phyloP scores from a whole-genome alignment of 192 early-diverging fungal species.

The Lobosporangium transversale region DNA sequence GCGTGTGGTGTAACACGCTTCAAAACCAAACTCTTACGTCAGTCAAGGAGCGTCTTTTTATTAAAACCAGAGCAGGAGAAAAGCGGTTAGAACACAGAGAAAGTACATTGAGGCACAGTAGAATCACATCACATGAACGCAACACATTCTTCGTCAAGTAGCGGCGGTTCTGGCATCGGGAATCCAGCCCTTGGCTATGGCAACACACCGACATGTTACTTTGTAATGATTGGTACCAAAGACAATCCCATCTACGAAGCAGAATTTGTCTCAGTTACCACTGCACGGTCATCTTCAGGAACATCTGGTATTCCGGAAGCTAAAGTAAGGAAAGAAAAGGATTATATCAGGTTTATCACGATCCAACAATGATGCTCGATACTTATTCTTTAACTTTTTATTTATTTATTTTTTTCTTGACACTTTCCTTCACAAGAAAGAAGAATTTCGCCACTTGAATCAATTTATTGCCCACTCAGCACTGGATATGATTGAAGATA shows the following conservation, averaged over 20 bases:
- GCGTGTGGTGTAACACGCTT: too few species aligned
- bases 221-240: conserved; percentile 92
- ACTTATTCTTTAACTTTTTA: too few species aligned
- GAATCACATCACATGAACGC: conserved; percentile 46
- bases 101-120: too few species aligned
- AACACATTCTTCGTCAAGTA: conserved; percentile 48
- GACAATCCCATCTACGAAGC: conserved; percentile 98
- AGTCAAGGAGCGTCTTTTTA: too few species aligned
- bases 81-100: too few species aligned
- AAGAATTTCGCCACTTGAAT: conserved; percentile 89
- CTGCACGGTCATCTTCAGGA: conserved; percentile 57
- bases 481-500: conserved; percentile 96
- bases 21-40: too few species aligned
- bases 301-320: conserved; percentile 47
- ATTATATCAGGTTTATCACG: too few species aligned
- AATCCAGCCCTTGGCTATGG: conserved; percentile 21
- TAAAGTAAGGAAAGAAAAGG: conserved; percentile 77
- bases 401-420: too few species aligned
- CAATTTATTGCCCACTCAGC: conserved; percentile 98
- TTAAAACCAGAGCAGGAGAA: too few species aligned
- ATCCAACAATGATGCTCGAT: too few species aligned
- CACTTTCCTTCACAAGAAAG: too few species aligned
- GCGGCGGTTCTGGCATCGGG: conserved; percentile 50
- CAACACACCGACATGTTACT: conserved; percentile 71
- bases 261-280: conserved; percentile 71